Evolutionary conservation across 1,284 basidiomycete genomes (phyloP).

Genomic region (Marasmius sp.): DNA sequence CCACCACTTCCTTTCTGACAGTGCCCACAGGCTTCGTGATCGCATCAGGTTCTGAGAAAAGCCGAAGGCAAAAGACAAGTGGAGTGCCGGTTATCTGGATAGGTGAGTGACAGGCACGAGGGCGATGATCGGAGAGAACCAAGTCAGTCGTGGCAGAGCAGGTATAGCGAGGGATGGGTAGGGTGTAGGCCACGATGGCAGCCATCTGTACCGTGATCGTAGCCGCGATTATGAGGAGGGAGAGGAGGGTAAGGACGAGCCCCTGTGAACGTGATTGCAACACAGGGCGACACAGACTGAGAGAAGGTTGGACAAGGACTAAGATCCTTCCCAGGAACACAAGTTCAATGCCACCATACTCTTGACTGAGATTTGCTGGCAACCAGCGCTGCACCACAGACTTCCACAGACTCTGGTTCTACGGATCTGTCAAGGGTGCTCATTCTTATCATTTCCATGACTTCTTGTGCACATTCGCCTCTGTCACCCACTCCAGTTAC

Average conservation of each 20-base stretch:
- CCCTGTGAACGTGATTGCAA: too few species aligned
- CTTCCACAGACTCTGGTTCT: constrained; percentile 50
- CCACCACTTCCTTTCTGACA: background rate
- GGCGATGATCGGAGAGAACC: constrained; percentile 9
- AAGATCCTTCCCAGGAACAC: too few species aligned
- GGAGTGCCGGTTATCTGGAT: constrained; percentile 35
- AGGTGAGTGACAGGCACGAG: constrained; percentile 33
- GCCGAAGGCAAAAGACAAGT: constrained; percentile 23
- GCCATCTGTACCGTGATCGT: too few species aligned
- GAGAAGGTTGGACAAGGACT: too few species aligned
- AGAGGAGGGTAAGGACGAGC: too few species aligned
- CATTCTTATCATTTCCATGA: constrained; percentile 86
- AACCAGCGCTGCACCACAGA: constrained; percentile 64
- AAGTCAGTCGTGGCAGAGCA: constrained; percentile 14
- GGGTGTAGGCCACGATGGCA: constrained; percentile 28
- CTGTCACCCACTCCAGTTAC: background rate
- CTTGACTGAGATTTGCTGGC: constrained; percentile 34
- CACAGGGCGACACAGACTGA: too few species aligned
- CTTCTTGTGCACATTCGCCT: constrained; percentile 51
- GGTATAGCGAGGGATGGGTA: constrained; percentile 31
- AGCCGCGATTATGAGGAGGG: too few species aligned
- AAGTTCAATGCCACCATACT: too few species aligned
- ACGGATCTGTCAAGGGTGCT: constrained; percentile 80
- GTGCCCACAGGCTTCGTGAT: background rate
- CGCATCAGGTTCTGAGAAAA: constrained; percentile 27